Evolutionary conservation across 2,329 filamentous ascomycete species (phyloP).

Genomic region (Berkeleyomyces rouxiae): DNA sequence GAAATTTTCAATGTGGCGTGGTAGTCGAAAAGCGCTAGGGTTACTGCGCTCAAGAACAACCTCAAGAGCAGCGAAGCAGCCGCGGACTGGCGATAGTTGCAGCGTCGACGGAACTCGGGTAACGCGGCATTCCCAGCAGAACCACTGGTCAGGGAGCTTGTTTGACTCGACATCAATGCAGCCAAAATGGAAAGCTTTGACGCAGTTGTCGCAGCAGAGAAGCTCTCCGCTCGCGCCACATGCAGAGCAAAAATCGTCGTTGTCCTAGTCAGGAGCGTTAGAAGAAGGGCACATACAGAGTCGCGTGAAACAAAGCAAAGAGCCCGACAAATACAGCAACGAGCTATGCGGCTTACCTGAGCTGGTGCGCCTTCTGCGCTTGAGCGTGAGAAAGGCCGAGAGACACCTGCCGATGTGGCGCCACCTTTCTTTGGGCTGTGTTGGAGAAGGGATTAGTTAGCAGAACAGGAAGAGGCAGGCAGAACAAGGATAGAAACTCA

Average conservation of each 20-base stretch:
- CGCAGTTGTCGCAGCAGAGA: constrained; percentile 86
- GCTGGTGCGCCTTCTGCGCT: constrained; percentile 18
- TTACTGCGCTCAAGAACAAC: constrained; percentile 50
- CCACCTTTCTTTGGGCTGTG: constrained; percentile 60
- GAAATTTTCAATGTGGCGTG: constrained; percentile 50
- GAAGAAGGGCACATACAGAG: neutral
- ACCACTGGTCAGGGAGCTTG: constrained; percentile 62
- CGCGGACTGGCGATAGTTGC: constrained; percentile 21
- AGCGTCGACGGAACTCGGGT: constrained; percentile 21
- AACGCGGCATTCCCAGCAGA: constrained; percentile 53
- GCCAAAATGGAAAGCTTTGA: constrained; percentile 74
- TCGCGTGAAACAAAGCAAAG: neutral
- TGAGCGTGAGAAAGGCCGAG: constrained; percentile 36
- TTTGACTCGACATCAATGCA: constrained; percentile 65
- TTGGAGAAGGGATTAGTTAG: neutral
- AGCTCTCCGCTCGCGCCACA: constrained; percentile 74
- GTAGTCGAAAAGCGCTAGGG: constrained; percentile 56
- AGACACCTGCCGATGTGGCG: constrained; percentile 50
- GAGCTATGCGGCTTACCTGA: constrained; percentile 30
- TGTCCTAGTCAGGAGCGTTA: constrained; percentile 35
- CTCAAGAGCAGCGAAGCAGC: constrained; percentile 46
- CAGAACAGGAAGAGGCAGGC: constrained; percentile 6
- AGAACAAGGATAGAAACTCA: constrained; percentile 29
- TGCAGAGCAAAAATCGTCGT: constrained; percentile 78
- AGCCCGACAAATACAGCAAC: neutral